Base-by-base conservation (phyloP, 257 asterid species). In the Penstemon barbatus region DNA sequence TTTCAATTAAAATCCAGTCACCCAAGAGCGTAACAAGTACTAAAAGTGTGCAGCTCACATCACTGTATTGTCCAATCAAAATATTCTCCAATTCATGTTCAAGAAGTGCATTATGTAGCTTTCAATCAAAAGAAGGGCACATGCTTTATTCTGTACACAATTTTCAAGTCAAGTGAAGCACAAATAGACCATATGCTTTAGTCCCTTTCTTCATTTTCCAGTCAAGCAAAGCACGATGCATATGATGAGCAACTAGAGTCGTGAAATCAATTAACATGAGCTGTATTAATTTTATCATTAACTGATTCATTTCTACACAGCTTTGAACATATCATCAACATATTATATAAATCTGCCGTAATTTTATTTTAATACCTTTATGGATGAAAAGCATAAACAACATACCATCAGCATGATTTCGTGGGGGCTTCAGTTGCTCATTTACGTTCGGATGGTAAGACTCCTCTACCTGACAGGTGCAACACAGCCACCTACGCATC, bases 401-500 rank as follows among this genome's bases (percentile, higher is more conserved):
- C 71, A 57, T 78, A 88, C 95, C 92, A 74, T 84, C 90, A 67
- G 73, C 75, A 70, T 71, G 70, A 72, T 79, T 77, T 71, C 81
- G 73, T 56, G 87, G 89, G 79, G 85, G 82, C 79, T 86, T 90
- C 67, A 76, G 81, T 79, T 79, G 86, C 80, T 86, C 96, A 61
- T 73, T 80, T 77, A 86, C 95, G 25, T 81, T 56, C 43, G 84
- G 70, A 5, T 78, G 87, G 63, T 82, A 82, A 46, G 95, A 65
- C 76, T 91, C 95, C 82, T 91, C 95, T 40, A 74, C 84, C 41
- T 83, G 84, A 75, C 87, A 82, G 70, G 87, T 74, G 71, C 96
- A 91, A 69, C 97, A 88, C 75, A 91, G 74, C 97, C 97, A 91
- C 86, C 88, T 83, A 33, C 96, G 89, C 97, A 91, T 89, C 80